Percentiles rank a stretch among this genome's conserved stretches.
Conservation (phyloP, 192 early-diverging fungal species). For the Dimargaris verticillata region DNA sequence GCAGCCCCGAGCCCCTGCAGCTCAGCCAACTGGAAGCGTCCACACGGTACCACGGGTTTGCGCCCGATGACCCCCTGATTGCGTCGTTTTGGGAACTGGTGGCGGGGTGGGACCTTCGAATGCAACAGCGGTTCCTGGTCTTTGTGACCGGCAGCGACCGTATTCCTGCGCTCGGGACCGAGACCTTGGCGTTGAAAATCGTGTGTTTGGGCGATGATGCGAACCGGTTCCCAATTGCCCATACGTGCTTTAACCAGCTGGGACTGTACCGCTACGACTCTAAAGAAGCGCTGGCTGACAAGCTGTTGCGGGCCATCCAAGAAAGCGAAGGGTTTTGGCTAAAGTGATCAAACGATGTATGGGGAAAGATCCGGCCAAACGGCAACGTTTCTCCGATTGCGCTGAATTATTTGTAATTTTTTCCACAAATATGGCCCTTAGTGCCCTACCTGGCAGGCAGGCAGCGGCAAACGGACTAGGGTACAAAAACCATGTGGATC, state of each 20-base stretch:
- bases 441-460: no score
- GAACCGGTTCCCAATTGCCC: slow-evolving; percentile 66
- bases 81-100: slow-evolving; percentile 72
- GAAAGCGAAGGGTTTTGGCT: slow-evolving; percentile 69
- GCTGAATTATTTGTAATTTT: no score
- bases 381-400: no score
- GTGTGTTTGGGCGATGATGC: slow-evolving; percentile 45
- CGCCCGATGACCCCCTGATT: slow-evolving; percentile 30
- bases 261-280: slow-evolving; percentile 61
- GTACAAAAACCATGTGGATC: no score
- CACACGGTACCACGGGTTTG: slow-evolving; percentile 46
- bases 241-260: slow-evolving; percentile 90
- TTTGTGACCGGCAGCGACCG: slow-evolving; percentile 91
- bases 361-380: neutral
- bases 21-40: slow-evolving; percentile 33
- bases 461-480: no score
- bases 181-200: slow-evolving; percentile 45
- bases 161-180: slow-evolving; percentile 62
- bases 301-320: slow-evolving; percentile 52
- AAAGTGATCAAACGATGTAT: slow-evolving; percentile 21
- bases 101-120: slow-evolving; percentile 37
- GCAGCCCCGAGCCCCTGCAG: slow-evolving; percentile 50
- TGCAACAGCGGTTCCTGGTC: slow-evolving; percentile 59
- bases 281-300: slow-evolving; percentile 44
- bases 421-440: no score